Evolutionary conservation across 306 rosid genomes (phyloP).

Genomic region (Pyrus bretschneideri): DNA sequence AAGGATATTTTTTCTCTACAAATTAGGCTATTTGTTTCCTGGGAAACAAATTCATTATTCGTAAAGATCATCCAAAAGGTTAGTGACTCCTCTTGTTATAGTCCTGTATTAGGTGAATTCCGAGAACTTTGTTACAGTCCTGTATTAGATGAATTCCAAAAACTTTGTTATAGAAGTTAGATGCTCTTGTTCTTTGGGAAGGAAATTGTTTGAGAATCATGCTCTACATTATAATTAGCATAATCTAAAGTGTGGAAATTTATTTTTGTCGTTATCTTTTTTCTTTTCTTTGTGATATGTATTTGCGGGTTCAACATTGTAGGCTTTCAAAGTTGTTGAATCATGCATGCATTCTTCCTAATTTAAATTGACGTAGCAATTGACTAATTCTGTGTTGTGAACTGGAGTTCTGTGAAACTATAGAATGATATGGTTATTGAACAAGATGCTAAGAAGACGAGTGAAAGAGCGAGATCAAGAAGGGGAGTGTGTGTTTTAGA

Average conservation of each 20-base stretch:
- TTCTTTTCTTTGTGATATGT: neutral
- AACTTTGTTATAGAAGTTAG: neutral
- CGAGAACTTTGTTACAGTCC: neutral
- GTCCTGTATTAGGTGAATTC: neutral
- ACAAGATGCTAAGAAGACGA: neutral
- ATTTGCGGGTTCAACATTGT: neutral
- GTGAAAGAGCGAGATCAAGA: neutral
- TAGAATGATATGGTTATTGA: neutral
- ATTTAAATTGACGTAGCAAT: neutral
- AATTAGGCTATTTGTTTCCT: slow-evolving; percentile 58
- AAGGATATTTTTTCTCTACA: slow-evolving; percentile 63
- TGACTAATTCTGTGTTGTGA: neutral
- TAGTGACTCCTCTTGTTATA: neutral
- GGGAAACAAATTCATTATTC: slow-evolving; percentile 57
- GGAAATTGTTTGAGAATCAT: neutral
- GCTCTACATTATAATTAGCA: neutral
- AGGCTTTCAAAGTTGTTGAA: neutral
- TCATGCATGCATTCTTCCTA: neutral
- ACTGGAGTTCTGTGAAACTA: neutral
- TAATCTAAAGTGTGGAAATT: neutral
- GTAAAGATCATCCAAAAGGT: slow-evolving; percentile 78
- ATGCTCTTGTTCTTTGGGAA: neutral
- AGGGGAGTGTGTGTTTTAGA: neutral
- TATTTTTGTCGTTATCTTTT: neutral
- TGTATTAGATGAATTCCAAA: neutral